A percentile compares a stretch with the other conserved stretches of the same genome.
Evolutionary conservation across 2,329 filamentous ascomycete genomes (phyloP).

Genomic region (Penicillium sp.): DNA sequence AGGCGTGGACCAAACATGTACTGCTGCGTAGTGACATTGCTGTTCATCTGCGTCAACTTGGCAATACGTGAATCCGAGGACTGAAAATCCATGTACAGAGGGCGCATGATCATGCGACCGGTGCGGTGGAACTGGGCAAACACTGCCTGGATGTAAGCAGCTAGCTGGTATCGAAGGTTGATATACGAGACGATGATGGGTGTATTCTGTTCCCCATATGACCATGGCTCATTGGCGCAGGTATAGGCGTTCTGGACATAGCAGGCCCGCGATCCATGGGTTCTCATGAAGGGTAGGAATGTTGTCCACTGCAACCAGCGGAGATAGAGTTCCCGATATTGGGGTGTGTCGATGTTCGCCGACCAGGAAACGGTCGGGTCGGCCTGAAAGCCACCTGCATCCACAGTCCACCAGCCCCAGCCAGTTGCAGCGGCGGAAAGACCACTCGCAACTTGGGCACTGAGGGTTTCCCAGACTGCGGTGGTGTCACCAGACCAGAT

Average conservation of each 20-base stretch:
- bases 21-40: conserved; percentile 39
- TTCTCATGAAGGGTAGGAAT: conserved; percentile 60
- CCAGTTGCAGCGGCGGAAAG: conserved; percentile 64
- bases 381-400: conserved; percentile 66
- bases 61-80: conserved; percentile 25
- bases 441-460: conserved; percentile 60
- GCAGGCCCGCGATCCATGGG: conserved; percentile 60
- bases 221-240: conserved; percentile 59
- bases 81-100: conserved; percentile 42
- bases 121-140: conserved; percentile 36
- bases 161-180: conserved; percentile 55
- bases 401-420: conserved; percentile 66
- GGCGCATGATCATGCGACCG: conserved; percentile 39
- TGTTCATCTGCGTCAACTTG: conserved; percentile 27
- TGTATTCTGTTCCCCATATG: conserved; percentile 59
- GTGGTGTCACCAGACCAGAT: conserved; percentile 64
- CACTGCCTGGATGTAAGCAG: conserved; percentile 30
- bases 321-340: conserved; percentile 61
- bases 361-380: conserved; percentile 43
- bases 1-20: conserved; percentile 42
- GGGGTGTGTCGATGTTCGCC: conserved; percentile 53
- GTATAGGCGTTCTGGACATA: conserved; percentile 45
- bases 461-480: conserved; percentile 58
- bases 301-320: conserved; percentile 68
- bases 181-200: conserved; percentile 60